Evolutionary conservation across 2,329 filamentous ascomycete species (phyloP), one percentile per base, ranked within the genome.

Genomic region (Harringtonia lauricola): DNA sequence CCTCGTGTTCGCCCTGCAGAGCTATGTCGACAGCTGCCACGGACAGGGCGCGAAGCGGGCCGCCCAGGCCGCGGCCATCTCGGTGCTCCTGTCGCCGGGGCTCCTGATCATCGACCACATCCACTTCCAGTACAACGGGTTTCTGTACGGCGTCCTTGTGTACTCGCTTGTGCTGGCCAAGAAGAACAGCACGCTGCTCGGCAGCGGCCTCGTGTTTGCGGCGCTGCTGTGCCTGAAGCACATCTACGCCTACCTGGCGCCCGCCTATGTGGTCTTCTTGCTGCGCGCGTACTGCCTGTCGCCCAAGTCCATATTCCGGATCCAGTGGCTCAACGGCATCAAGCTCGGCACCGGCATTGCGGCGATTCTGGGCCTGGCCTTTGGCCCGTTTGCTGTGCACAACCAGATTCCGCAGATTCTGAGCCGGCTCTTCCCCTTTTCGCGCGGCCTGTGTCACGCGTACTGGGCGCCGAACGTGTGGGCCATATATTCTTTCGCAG

Each of bases 401-500:
- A 79, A 76, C 9, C 92, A 96, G 63, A 76, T 95, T 15, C 76
- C 82, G 13, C 92, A 96, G 64, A 70, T 98, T 19, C 64, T 92
- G 47, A 82, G 79, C 57, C 76, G 92, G 30, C 67, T 98, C 9
- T 98, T 98, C 55, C 92, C 92, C 1, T 98, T 98, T 61, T 88
- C 88, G 1, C 74, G 92, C 47, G 92, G 92, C 1, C 68, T 98
- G 5, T 96, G 90, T 59, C 92, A 98, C 66, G 92, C 92, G 1
- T 98, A 98, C 61, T 98, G 92, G 92, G 92, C 92, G 13, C 89
- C 92, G 0, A 98, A 98, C 53, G 68, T 95, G 2, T 98, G 92
- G 92, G 90, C 92, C 0, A 75, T 96, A 59, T 98, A 98, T 64
- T 95, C 92, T 0, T 95, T 96, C 59, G 67, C 74, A 2, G 92